Conservation (phyloP, 73 alveolate species). For the Effrenium voratum region DNA sequence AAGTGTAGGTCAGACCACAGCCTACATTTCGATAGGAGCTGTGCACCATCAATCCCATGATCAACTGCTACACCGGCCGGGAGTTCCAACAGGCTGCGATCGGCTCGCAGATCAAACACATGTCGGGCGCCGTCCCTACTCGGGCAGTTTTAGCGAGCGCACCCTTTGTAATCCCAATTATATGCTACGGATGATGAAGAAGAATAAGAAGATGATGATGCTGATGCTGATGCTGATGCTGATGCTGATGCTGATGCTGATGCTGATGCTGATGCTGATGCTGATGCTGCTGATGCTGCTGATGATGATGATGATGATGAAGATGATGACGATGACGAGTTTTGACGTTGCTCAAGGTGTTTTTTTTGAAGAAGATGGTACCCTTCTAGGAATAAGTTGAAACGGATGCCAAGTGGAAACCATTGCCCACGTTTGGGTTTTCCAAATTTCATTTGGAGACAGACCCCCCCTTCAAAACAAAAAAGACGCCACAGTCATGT, state of each 20-base stretch:
- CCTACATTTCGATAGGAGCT: too few species aligned
- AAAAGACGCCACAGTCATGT: too few species aligned
- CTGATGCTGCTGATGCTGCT: background rate
- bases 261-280: background rate
- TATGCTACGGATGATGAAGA: background rate
- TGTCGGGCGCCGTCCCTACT: background rate
- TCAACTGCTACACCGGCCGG: slow-evolving; percentile 86
- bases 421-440: too few species aligned
- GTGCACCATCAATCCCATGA: slow-evolving; percentile 83
- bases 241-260: background rate
- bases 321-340: background rate
- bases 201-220: background rate
- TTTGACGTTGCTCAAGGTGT: too few species aligned
- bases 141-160: too few species aligned
- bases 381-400: too few species aligned
- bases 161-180: too few species aligned
- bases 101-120: background rate
- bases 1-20: too few species aligned
- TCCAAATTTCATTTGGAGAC: too few species aligned
- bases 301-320: background rate
- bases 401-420: too few species aligned
- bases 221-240: background rate
- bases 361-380: too few species aligned
- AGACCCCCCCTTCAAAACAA: too few species aligned
- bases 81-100: slow-evolving; percentile 21